Base-by-base conservation (phyloP, 345 rosid genomes). In the Citrus medica region DNA sequence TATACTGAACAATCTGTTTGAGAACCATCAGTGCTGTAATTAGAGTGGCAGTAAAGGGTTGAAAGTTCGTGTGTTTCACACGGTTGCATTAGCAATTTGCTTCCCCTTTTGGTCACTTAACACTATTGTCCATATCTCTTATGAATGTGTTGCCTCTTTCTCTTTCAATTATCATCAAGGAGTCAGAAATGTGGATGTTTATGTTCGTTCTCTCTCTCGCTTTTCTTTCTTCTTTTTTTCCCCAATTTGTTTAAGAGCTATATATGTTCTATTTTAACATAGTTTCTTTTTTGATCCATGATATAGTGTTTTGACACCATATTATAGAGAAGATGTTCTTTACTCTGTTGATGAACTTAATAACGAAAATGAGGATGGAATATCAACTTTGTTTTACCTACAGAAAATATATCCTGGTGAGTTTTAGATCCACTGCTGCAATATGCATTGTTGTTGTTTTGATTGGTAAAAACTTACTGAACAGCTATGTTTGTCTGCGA, bases 381-480 rank as follows among this genome's bases (percentile, higher is more conserved):
- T 94, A 69, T 55, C 98, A 33, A 88, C 68, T 75, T 42, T 90
- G 87, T 96, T 96, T 82, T 94, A 96, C 87, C 85, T 96, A 19
- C 89, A 90, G 88, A 96, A 81, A 69, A 96, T 96, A 84, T 96
- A 94, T 82, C 97, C 95, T 12, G 99, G 99, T 94, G 78, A 89
- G 86, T 78, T 78, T 78, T 24, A 40, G 72, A 78, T 75, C 38
- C 21, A 9, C 48, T 40, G 62, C 63, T 38, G 60, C 70, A 28
- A 59, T 69, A 65, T 70, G 33, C 76, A 76, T 67, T 76, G 46
- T 71, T 46, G 51, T 70, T 73, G 46, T 58, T 65, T 19, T 22
- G 38, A 62, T 51, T 64, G 63, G 46, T 24, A 80, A 67, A 60
- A 71, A 60, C 81, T 86, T 37, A 77, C 73, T 5, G 24, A 78